Evolutionary conservation across 352 stramenopile species (phyloP).

Genomic region (Phytophthora kernoviae): DNA sequence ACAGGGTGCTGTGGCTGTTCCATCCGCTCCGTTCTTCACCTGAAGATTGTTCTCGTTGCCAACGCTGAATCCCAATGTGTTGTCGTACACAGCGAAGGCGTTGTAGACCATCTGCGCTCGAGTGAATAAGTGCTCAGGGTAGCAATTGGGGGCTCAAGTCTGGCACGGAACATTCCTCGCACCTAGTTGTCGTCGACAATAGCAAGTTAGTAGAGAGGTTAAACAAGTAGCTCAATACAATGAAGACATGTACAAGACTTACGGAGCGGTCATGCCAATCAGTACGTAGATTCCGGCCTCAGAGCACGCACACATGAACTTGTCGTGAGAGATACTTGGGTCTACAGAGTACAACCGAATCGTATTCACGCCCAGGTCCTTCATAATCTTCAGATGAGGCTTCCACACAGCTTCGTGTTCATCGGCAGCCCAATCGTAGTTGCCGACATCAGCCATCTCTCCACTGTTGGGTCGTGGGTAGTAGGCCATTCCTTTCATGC

Average conservation of each 20-base stretch:
- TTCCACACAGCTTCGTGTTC: constrained; percentile 63
- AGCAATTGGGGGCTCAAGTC: constrained; percentile 56
- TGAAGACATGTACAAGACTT: neutral
- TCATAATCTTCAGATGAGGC: constrained; percentile 56
- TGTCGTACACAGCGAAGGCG: constrained; percentile 77
- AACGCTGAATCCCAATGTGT: constrained; percentile 66
- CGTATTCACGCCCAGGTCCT: constrained; percentile 69
- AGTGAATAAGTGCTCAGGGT: constrained; percentile 56
- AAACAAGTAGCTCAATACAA: neutral
- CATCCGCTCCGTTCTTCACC: constrained; percentile 32
- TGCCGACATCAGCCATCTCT: constrained; percentile 49
- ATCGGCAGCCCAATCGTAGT: constrained; percentile 75
- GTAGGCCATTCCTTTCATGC: constrained; percentile 80
- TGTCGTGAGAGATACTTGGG: constrained; percentile 70
- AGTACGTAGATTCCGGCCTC: constrained; percentile 81
- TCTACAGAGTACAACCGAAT: constrained; percentile 76
- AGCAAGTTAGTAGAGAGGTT: no score
- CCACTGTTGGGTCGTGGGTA: constrained; percentile 72
- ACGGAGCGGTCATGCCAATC: constrained; percentile 64
- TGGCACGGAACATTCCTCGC: constrained; percentile 57
- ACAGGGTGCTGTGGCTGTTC: constrained; percentile 51
- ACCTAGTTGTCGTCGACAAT: constrained; percentile 16
- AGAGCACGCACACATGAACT: constrained; percentile 82
- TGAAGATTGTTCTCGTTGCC: constrained; percentile 68
- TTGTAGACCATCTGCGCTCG: constrained; percentile 74